Evolutionary conservation across 495 filamentous ascomycete genomes (phyloP), one percentile per base, ranked within the genome.

Genomic region (Penicillium psychrofluorescens): DNA sequence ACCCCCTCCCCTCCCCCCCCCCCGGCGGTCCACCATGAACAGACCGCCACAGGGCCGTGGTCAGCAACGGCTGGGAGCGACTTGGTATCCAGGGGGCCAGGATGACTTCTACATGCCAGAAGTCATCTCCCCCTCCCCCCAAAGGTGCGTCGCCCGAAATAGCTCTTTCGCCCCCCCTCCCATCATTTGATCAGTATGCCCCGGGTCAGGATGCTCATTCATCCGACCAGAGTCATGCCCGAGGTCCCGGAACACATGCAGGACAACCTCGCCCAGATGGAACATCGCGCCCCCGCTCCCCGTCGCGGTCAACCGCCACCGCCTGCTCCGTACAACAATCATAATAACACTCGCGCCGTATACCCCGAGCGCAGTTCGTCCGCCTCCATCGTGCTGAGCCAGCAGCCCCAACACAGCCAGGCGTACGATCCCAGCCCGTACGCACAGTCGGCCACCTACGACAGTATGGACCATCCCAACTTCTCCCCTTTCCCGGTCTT

Each of bases 401-500:
- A 64, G 37, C 65, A 63, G 37, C 50, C 59, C 27, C 53, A 60
- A 44, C 59, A 59, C 11, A 46, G 51, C 28, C 49, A 58, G 36
- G 45, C 52, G 13, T 56, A 71, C 11, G 61, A 67, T 35, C 43
- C 61, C 29, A 55, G 55, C 33, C 45, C 64, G 34, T 63, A 77
- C 51, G 62, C 70, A 47, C 62, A 75, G 43, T 61, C 66, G 22
- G 51, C 70, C 8, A 54, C 68, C 42, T 68, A 71, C 47, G 68
- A 70, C 35, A 58, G 49, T 41, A 70, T 70, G 63, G 83, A 89
- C 42, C 70, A 77, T 32, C 88, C 91, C 27, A 87, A 82, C 45
- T 90, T 94, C 70, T 95, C 90, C 8, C 87, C 88, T 0, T 97
- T 98, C 62, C 92, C 92, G 31, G 85, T 86, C 48, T 74, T 95